phyloP scores from a whole-genome alignment of 371 early-diverging fungal species.

The Funneliformis caledonium region DNA sequence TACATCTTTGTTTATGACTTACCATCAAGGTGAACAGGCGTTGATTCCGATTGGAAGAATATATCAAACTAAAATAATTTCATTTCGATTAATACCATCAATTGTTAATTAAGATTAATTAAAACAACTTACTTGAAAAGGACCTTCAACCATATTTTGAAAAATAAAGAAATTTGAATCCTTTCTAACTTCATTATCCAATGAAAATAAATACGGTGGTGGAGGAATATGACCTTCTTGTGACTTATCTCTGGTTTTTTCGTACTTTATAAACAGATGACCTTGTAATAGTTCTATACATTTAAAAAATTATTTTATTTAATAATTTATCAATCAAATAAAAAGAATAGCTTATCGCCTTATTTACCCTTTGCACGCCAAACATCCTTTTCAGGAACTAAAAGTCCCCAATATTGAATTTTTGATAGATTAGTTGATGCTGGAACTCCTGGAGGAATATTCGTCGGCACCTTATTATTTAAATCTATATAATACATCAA shows the following conservation, averaged over 20 bases:
- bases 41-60: slow-evolving; percentile 56
- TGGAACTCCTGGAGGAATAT: not conserved
- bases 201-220: slow-evolving; percentile 44
- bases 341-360: not conserved
- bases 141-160: slow-evolving; percentile 61
- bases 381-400: slow-evolving; percentile 49
- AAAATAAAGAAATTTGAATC: slow-evolving; percentile 59
- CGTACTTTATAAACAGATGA: not conserved
- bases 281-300: not conserved
- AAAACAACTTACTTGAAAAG: slow-evolving; percentile 58
- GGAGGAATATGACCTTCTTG: not conserved
- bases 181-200: slow-evolving; percentile 48
- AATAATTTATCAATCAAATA: too few species aligned
- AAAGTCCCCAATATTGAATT: slow-evolving; percentile 55
- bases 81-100: too few species aligned
- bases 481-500: slow-evolving; percentile 41
- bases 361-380: slow-evolving; percentile 59
- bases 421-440: slow-evolving; percentile 47
- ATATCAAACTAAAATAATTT: slow-evolving; percentile 59
- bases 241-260: not conserved
- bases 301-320: too few species aligned
- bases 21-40: slow-evolving; percentile 43
- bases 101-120: not conserved
- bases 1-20: slow-evolving; percentile 39
- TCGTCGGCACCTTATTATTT: slow-evolving; percentile 44